Evolutionary conservation across 306 rosid genomes (phyloP).

Genomic region (Acacia acuminata): DNA sequence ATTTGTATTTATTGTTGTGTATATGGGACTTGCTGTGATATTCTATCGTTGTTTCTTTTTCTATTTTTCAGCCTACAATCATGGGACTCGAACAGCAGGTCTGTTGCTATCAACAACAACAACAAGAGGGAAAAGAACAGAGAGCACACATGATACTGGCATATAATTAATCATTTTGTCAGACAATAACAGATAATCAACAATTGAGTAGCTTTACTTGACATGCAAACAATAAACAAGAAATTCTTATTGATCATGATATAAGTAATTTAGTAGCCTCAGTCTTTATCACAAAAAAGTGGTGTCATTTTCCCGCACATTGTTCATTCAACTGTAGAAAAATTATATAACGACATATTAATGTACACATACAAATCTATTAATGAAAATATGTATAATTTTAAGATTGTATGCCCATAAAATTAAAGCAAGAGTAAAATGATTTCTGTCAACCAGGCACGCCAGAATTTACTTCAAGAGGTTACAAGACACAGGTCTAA

Average conservation of each 20-base stretch:
- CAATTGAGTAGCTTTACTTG: constrained; percentile 1
- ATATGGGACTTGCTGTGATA: too few species aligned
- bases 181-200: constrained; percentile 6
- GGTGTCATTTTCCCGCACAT: neutral
- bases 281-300: neutral
- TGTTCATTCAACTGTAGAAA: neutral
- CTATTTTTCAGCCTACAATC: too few species aligned
- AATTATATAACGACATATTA: neutral
- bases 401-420: neutral
- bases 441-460: neutral
- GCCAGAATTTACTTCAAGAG: constrained; percentile 24
- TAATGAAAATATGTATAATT: neutral
- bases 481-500: constrained; percentile 6
- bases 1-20: neutral
- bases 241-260: neutral
- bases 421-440: neutral
- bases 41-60: too few species aligned
- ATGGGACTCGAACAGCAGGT: too few species aligned
- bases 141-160: neutral
- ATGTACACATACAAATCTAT: neutral
- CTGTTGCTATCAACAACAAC: neutral
- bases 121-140: neutral
- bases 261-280: neutral
- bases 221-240: neutral
- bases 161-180: constrained; percentile 8